Evolutionary conservation across 1,284 basidiomycete species (phyloP), one percentile per base, ranked within the genome.

Genomic region (Boletus mariae): DNA sequence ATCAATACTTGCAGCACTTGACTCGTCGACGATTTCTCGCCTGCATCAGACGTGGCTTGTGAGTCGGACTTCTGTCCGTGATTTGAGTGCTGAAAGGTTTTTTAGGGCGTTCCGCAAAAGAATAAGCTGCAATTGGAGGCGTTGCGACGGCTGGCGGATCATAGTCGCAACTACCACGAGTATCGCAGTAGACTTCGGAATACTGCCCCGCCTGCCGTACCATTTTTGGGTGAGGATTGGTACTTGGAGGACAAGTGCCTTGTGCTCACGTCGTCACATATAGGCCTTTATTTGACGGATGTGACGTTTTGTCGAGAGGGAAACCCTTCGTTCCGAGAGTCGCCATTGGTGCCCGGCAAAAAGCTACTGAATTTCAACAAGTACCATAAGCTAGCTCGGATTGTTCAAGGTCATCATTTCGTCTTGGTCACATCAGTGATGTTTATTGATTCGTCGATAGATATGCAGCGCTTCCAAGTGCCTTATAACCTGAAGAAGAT

Each of bases 221-320:
- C 94, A 5, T 97, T 97, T 80, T 79, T 96, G 44, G 94, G 92
- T 92, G 69, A 61, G 48, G 59, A 53, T 34, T 9, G 35, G 5
- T 8, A 8, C n/a, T 47, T 34, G 15, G 35, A 45, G 7, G 26
- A 52, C 25, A 11, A 40, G 37, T 45, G 48, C 34, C 46, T 4
- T 44, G 51, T 48, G 42, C 58, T 59, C 47, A 61, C n/a, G 47
- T 44, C 47, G 4, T 26, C 11, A 11, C 53, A 11, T 12, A 67
- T 60, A 86, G 92, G 92, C 43, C 75, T 94, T 23, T 93, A 93
- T 69, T 74, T 94, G 57, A 94, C 93, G 4, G 93, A 96, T 71
- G 81, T 98, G 56, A 98, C 94, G 1, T 99, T 98, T 72, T 95
- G 93, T 62, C 84, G 90, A 49, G 96, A 97, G 65, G 96, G 96